A percentile compares a stretch with the other conserved stretches of the same genome.
phyloP scores from a whole-genome alignment of 2,329 filamentous ascomycete species.

The Pseudogymnoascus sp. region DNA sequence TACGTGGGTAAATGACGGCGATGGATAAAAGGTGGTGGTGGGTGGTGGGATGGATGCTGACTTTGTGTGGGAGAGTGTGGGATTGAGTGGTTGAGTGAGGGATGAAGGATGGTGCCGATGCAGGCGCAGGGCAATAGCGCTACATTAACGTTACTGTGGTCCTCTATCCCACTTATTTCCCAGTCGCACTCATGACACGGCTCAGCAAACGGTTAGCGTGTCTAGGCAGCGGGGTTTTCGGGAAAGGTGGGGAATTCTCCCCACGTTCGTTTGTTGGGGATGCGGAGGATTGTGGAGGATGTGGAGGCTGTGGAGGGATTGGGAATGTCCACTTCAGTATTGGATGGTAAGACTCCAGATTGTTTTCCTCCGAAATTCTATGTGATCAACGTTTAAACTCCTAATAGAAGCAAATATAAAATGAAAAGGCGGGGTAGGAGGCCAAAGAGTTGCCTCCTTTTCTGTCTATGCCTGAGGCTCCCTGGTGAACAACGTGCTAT shows the following conservation, averaged over 20 bases:
- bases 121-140: not conserved
- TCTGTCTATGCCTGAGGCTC: not conserved
- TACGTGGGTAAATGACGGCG: not conserved
- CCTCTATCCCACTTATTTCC: not conserved
- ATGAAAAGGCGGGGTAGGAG: not conserved
- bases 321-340: not conserved
- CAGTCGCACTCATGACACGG: not conserved
- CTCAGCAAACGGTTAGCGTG: not conserved
- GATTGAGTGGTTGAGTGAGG: not conserved
- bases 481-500: not conserved
- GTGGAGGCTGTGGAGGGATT: not conserved
- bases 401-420: not conserved
- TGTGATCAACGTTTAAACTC: not conserved
- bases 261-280: constrained; percentile 1
- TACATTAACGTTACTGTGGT: not conserved
- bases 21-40: not conserved
- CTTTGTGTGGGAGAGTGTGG: not conserved
- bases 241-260: constrained; percentile 1
- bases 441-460: not conserved
- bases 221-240: not conserved
- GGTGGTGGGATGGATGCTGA: not conserved
- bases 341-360: not conserved
- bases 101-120: not conserved
- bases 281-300: not conserved
- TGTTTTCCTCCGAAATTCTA: not conserved